Evolutionary conservation across 208 protist species (phyloP).

Genomic region (Wallacemonas sp.): DNA sequence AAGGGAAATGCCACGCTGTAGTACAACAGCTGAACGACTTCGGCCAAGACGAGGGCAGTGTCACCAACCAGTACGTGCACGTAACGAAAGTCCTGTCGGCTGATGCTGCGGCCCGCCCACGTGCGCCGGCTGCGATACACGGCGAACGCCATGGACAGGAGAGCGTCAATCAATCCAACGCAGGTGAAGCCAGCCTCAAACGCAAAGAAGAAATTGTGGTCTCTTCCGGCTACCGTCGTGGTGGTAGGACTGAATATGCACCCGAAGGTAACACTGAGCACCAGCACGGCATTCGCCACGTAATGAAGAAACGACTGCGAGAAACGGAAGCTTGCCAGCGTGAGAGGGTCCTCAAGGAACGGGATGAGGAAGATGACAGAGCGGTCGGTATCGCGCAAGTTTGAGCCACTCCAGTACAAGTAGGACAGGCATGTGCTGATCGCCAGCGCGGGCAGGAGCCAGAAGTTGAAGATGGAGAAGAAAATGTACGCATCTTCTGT

Average conservation of each 20-base stretch:
- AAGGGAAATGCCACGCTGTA: conserved; percentile 53
- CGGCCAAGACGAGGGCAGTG: conserved; percentile 48
- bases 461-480: conserved; percentile 61
- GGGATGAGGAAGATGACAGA: conserved; percentile 56
- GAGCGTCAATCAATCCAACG: conserved; percentile 40
- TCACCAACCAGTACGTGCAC: conserved; percentile 46
- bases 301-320: conserved; percentile 39
- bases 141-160: conserved; percentile 38
- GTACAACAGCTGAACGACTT: conserved; percentile 62
- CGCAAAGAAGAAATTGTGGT: conserved; percentile 56
- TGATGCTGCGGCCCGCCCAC: conserved; percentile 23
- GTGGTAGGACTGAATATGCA: conserved; percentile 58
- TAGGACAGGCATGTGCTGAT: conserved; percentile 56
- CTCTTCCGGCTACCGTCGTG: conserved; percentile 18
- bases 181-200: conserved; percentile 57
- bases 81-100: conserved; percentile 22
- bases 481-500: conserved; percentile 50
- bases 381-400: conserved; percentile 45
- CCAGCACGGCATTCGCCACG: conserved; percentile 38
- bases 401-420: conserved; percentile 52
- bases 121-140: conserved; percentile 47
- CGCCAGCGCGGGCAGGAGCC: conserved; percentile 51
- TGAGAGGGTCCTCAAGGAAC: conserved; percentile 68
- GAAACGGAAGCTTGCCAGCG: conserved; percentile 43
- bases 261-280: conserved; percentile 52